Evolutionary conservation across 2,329 filamentous ascomycete species (phyloP).

Genomic region (Penicillium sclerotiorum): DNA sequence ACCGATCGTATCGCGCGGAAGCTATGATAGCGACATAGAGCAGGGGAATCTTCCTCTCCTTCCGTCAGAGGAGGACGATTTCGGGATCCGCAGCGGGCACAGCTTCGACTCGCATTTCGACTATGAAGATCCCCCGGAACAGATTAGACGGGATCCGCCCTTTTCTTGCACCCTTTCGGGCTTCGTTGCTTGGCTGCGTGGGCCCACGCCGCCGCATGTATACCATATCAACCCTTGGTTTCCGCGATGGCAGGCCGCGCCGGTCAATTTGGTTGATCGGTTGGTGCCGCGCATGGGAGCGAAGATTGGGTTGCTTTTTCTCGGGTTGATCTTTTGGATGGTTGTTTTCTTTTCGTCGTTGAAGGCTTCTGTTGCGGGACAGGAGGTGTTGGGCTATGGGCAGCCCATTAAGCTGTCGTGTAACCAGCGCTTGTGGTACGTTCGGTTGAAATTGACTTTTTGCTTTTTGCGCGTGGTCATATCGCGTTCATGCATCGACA

Average conservation of each 20-base stretch:
- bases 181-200: slow-evolving; percentile 32
- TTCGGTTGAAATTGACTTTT: slow-evolving; percentile 7
- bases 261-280: slow-evolving; percentile 34
- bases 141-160: slow-evolving; percentile 3
- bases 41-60: slow-evolving; percentile 23
- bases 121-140: background rate
- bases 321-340: slow-evolving; percentile 34
- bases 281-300: slow-evolving; percentile 27
- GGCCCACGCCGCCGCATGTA: slow-evolving; percentile 34
- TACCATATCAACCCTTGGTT: slow-evolving; percentile 40
- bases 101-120: slow-evolving; percentile 10
- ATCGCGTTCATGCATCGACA: background rate
- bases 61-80: slow-evolving; percentile 6
- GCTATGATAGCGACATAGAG: slow-evolving; percentile 21
- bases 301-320: slow-evolving; percentile 31
- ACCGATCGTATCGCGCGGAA: background rate
- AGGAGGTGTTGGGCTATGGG: slow-evolving; percentile 37
- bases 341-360: slow-evolving; percentile 35
- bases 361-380: slow-evolving; percentile 32
- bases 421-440: slow-evolving; percentile 41
- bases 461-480: background rate
- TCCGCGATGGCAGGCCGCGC: slow-evolving; percentile 35
- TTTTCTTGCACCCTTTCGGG: slow-evolving; percentile 24
- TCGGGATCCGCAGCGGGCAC: background rate
- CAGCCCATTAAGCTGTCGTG: slow-evolving; percentile 40